These are phyloP conservation scores for Stachybotrys chartarum DNA, from an alignment of 2,329 filamentous ascomycete species.

Conservation along the genomic window DNA sequence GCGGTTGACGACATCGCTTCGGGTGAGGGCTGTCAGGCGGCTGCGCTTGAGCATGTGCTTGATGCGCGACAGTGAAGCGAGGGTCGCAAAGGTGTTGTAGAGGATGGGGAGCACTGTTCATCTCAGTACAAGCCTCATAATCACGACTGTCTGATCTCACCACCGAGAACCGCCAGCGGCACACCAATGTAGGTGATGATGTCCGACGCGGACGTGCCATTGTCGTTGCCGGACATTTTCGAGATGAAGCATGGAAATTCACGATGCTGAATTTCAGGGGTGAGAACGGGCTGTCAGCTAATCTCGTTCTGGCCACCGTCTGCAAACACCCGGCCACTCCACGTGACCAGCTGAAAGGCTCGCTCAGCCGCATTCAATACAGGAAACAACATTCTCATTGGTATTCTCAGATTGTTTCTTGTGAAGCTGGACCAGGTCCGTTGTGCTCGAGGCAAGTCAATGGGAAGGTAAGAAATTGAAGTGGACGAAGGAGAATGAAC, in stretches of 20 bases:
- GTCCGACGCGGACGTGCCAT: conserved; percentile 30
- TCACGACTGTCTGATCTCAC: conserved; percentile 4
- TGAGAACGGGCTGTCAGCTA: not conserved
- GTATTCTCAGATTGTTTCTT: not conserved
- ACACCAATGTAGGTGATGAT: conserved; percentile 51
- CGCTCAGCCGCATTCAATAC: not conserved
- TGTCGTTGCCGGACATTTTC: conserved; percentile 21
- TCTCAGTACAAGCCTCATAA: not conserved
- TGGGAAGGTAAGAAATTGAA: too few species aligned
- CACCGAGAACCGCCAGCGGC: conserved; percentile 49
- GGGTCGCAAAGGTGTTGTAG: conserved; percentile 56
- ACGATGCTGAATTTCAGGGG: not conserved
- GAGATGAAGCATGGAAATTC: not conserved
- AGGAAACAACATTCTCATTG: not conserved
- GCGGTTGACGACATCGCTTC: conserved; percentile 57
- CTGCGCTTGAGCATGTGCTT: conserved; percentile 49
- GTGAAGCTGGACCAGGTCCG: not conserved
- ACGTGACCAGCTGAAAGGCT: not conserved
- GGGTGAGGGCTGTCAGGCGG: conserved; percentile 51
- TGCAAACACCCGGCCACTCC: too few species aligned
- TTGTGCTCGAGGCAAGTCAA: too few species aligned
- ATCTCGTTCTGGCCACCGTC: not conserved
- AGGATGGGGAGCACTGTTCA: conserved; percentile 50
- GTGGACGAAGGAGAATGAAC: too few species aligned
- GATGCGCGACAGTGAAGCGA: conserved; percentile 53